These are phyloP conservation scores for Mycotypha africana DNA, from an alignment of 371 early-diverging fungal species.

Conservation along the genomic window DNA sequence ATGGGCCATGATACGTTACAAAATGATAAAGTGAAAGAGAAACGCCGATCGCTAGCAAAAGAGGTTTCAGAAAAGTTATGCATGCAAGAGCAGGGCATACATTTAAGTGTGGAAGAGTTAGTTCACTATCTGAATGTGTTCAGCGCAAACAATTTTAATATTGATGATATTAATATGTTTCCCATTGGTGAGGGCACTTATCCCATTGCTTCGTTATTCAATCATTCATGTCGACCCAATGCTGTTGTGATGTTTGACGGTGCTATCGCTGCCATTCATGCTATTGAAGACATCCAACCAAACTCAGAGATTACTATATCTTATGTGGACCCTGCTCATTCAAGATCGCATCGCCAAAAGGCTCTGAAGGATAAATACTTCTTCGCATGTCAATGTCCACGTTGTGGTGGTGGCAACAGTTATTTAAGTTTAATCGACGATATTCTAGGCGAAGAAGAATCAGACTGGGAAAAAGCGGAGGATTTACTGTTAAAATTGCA, in stretches of 20 bases:
- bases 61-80: slow-evolving; percentile 4
- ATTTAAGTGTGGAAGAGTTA: slow-evolving; percentile 17
- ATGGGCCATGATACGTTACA: slow-evolving; percentile 31
- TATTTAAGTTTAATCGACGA: slow-evolving; percentile 28
- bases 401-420: slow-evolving; percentile 37
- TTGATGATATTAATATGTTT: slow-evolving; percentile 62
- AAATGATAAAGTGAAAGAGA: slow-evolving; percentile 10
- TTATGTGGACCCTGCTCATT: slow-evolving; percentile 69
- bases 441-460: slow-evolving; percentile 30
- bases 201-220: slow-evolving; percentile 75
- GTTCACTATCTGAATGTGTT: slow-evolving; percentile 58
- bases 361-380: slow-evolving; percentile 62
- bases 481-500: slow-evolving; percentile 14
- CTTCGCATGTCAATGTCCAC: slow-evolving; percentile 69
- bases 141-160: slow-evolving; percentile 74
- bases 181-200: slow-evolving; percentile 73
- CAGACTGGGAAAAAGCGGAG: slow-evolving; percentile 32
- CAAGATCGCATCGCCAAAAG: slow-evolving; percentile 50
- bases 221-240: slow-evolving; percentile 86
- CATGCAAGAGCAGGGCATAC: slow-evolving; percentile 18
- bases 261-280: slow-evolving; percentile 50
- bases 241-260: slow-evolving; percentile 58
- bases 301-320: slow-evolving; percentile 76
- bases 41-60: slow-evolving; percentile 1
- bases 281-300: slow-evolving; percentile 53